Conservation (phyloP, 1,284 basidiomycete species). For the Trichosporon sp. region DNA sequence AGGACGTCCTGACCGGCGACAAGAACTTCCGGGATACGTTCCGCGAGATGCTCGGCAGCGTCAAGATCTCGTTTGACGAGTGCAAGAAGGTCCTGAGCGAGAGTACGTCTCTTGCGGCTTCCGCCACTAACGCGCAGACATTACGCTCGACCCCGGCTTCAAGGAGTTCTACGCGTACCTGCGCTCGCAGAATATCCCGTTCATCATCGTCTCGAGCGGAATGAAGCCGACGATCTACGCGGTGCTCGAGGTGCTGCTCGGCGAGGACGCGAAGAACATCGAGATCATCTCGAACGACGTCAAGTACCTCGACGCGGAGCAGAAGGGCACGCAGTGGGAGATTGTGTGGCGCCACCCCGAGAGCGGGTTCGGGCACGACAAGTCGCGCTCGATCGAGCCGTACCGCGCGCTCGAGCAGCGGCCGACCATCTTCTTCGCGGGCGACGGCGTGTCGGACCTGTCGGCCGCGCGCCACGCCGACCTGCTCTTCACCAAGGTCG, state of each 20-base stretch:
- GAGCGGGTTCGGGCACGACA: constrained; percentile 86
- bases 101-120: constrained; percentile 50
- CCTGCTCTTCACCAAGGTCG: constrained; percentile 80
- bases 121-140: constrained; percentile 55
- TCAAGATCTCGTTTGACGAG: constrained; percentile 67
- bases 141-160: constrained; percentile 81
- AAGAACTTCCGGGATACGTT: constrained; percentile 75
- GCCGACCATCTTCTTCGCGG: constrained; percentile 87
- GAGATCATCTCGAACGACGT: constrained; percentile 89
- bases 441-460: constrained; percentile 92
- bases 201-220: constrained; percentile 89
- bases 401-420: constrained; percentile 66
- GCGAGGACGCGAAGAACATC: constrained; percentile 67
- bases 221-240: constrained; percentile 86
- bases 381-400: constrained; percentile 81
- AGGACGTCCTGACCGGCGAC: constrained; percentile 63
- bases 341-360: constrained; percentile 84
- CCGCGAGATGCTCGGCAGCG: constrained; percentile 69
- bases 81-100: constrained; percentile 65
- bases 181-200: constrained; percentile 67
- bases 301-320: constrained; percentile 52
- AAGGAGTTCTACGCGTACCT: constrained; percentile 78
- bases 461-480: constrained; percentile 86
- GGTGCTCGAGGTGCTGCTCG: constrained; percentile 72
- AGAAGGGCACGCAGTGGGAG: constrained; percentile 67